Conservation (phyloP, 1,284 basidiomycete genomes). For the Moniliophthora roreri region DNA sequence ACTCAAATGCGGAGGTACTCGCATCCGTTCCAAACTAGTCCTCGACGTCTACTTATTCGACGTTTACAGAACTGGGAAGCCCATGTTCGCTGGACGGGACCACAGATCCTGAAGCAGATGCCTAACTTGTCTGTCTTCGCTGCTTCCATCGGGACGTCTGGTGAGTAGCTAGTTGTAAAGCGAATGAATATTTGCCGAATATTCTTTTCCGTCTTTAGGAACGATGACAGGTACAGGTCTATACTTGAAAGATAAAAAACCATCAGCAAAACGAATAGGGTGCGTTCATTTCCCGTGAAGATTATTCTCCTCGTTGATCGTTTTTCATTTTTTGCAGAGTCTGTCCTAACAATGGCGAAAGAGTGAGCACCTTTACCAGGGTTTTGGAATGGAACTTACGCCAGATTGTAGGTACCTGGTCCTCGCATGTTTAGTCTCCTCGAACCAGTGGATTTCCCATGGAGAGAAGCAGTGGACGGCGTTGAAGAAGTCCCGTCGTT, state of each 20-base stretch:
- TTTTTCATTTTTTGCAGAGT: constrained; percentile 14
- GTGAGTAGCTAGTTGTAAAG: constrained; percentile 11
- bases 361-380: constrained; percentile 1
- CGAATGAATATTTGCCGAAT: neutral
- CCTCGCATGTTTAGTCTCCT: constrained; percentile 24
- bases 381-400: too few relatives aligned
- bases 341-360: constrained; percentile 20
- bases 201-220: constrained; percentile 10
- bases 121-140: constrained; percentile 23
- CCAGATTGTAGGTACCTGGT: constrained; percentile 19
- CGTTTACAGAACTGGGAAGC: constrained; percentile 21
- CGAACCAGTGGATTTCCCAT: constrained; percentile 24
- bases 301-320: too few relatives aligned
- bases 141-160: constrained; percentile 22
- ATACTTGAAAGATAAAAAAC: constrained; percentile 22
- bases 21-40: neutral
- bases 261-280: constrained; percentile 20
- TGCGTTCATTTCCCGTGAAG: constrained; percentile 6
- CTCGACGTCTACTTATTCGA: neutral
- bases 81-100: constrained; percentile 27
- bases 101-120: constrained; percentile 23
- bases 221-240: constrained; percentile 25
- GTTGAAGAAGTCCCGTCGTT: constrained; percentile 23
- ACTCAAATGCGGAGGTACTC: constrained; percentile 20
- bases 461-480: constrained; percentile 23